Evolutionary conservation across 306 rosid species (phyloP).

Genomic region (Macrotyloma uniflorum): DNA sequence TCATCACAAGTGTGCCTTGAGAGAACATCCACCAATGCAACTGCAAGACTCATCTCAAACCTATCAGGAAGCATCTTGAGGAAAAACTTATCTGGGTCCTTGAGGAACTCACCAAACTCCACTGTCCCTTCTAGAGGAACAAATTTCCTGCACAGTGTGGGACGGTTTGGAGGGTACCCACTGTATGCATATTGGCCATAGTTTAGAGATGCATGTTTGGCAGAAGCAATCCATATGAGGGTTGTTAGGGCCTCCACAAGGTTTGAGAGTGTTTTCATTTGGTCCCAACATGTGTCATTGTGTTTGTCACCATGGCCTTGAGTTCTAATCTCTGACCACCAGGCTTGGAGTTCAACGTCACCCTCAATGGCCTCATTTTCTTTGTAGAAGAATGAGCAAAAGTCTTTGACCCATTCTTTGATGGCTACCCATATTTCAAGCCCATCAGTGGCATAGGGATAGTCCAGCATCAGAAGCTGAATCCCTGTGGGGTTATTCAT

Average conservation of each 20-base stretch:
- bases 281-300: slow-evolving; percentile 53
- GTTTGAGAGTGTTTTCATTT: slow-evolving; percentile 51
- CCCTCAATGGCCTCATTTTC: slow-evolving; percentile 47
- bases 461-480: slow-evolving; percentile 61
- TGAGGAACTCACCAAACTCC: slow-evolving; percentile 65
- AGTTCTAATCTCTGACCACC: slow-evolving; percentile 73
- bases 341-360: slow-evolving; percentile 68
- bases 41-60: slow-evolving; percentile 56
- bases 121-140: slow-evolving; percentile 70
- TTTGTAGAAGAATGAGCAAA: slow-evolving; percentile 64
- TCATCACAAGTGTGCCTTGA: slow-evolving; percentile 60
- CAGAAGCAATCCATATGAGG: slow-evolving; percentile 78
- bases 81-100: slow-evolving; percentile 65
- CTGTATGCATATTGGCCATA: slow-evolving; percentile 63
- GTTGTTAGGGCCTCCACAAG: slow-evolving; percentile 66
- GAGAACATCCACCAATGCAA: slow-evolving; percentile 54
- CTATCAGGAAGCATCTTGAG: slow-evolving; percentile 62
- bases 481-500: slow-evolving; percentile 57
- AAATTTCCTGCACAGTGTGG: slow-evolving; percentile 58
- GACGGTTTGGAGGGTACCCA: slow-evolving; percentile 61
- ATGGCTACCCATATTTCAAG: slow-evolving; percentile 79
- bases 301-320: slow-evolving; percentile 67
- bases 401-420: slow-evolving; percentile 67
- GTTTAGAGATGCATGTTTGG: slow-evolving; percentile 67
- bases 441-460: slow-evolving; percentile 81